Base-by-base conservation (phyloP, 139 green algal genomes). In the Dunaliella sp. region DNA sequence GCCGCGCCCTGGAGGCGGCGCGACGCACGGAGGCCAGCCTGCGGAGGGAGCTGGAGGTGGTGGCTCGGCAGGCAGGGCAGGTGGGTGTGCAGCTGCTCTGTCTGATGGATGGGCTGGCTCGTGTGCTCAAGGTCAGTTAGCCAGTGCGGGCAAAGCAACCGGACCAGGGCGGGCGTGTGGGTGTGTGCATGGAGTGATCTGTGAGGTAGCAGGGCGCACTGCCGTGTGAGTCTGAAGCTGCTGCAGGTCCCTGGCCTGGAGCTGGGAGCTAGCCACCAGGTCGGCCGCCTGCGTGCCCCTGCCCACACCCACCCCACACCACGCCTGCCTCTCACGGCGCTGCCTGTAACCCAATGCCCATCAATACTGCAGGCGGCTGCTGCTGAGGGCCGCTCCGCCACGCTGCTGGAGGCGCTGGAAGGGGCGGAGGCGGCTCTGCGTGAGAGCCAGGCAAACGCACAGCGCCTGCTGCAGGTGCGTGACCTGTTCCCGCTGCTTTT, bases 331-430 rank as follows among this genome's bases (percentile, higher is more conserved):
- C n/a, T n/a, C n/a, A n/a, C n/a, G n/a, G n/a, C n/a, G n/a, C n/a
- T n/a, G n/a, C n/a, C n/a, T n/a, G n/a, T n/a, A n/a, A n/a, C n/a
- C n/a, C n/a, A n/a, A n/a, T n/a, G n/a, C n/a, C n/a, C n/a, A n/a
- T n/a, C n/a, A n/a, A n/a, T n/a, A n/a, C 59, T 82, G 73, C 33
- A 32, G 36, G 57, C 32, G 26, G 73, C 73, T 81, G 84, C 77
- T 2, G 79, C 77, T 36, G 84, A 87, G 22, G 7, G 36, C 22
- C 75, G 84, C 1, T 76, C 84, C 0, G 82, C 85, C 3, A 82
- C 85, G 0, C 32, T 89, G 31, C 32, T 91, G 1, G 83, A 89
- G 80, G 85, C 87, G 84, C 84, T 91, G 0, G 88, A 91, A 84
- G 79, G 81, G 3, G 88, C 86, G 0, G 84, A 87, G 1, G 12